phyloP scores from a whole-genome alignment of 257 asterid species.

The Nicotiana undulata region DNA sequence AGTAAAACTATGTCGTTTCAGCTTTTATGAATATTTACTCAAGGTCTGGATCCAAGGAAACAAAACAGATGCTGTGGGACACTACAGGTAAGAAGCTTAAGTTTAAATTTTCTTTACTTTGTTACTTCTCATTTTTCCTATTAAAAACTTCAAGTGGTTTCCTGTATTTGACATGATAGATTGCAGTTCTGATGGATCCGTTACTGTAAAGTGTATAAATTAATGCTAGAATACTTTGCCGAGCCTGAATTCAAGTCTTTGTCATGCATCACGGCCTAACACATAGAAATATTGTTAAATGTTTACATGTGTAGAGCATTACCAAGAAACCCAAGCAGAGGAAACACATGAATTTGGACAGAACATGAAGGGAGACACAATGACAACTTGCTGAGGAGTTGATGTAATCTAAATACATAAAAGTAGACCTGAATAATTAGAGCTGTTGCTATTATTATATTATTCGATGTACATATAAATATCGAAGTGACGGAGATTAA shows the following conservation, averaged over 20 bases:
- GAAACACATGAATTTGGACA: not conserved
- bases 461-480: not conserved
- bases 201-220: not conserved
- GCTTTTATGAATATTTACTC: slow-evolving; percentile 91
- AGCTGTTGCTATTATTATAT: not conserved
- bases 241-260: not conserved
- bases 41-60: slow-evolving; percentile 99
- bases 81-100: slow-evolving; percentile 54
- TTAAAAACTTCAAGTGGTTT: too few species aligned
- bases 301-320: not conserved
- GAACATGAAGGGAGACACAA: not conserved
- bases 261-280: not conserved
- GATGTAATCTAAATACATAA: not conserved
- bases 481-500: not conserved
- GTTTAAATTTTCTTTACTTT: not conserved
- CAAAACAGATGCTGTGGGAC: slow-evolving; percentile 72
- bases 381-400: not conserved
- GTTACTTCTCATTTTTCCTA: too few species aligned
- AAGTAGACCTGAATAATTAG: not conserved
- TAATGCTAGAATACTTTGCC: not conserved
- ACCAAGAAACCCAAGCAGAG: not conserved
- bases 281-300: not conserved
- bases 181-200: too few species aligned
- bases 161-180: too few species aligned
- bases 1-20: slow-evolving; percentile 30